Base-by-base conservation (phyloP, 2,329 filamentous ascomycete species). In the Curvularia lunata region DNA sequence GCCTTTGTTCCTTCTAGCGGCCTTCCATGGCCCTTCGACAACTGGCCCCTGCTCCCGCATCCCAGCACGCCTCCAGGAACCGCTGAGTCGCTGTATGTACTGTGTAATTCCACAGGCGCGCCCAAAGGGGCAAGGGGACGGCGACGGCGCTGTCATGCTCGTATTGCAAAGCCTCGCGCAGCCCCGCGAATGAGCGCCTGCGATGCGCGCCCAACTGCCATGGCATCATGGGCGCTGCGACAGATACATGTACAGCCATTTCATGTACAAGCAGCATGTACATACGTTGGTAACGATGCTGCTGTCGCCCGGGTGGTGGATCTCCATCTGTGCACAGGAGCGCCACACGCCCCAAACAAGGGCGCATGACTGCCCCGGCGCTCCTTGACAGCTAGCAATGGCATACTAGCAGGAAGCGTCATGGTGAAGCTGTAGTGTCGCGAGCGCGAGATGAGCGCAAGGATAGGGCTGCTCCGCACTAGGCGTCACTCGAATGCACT, bases 261-360 rank as follows among this genome's bases (percentile, higher is more conserved):
- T 18, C 10, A n/a, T 18, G 16, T 23, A 25, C 13, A n/a, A n/a
- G n/a, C n/a, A n/a, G 6, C 10, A 43, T 43, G 41, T 27, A 27
- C 23, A 43, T 8, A 25, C 41, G 16, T 43, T 9, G 41, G 25
- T 27, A 25, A 48, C 47, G 34, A 56, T 27, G 40, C 37, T 54
- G 59, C 53, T 56, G 56, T 55, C 56, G 61, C 61, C 61, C 42
- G 55, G 46, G 25, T 40, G 60, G 64, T 65, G 64, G 63, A 67
- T 63, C 63, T 58, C 47, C 59, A 67, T 66, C 61, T 69, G 67
- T 60, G 62, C 57, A 63, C 57, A 64, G 63, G 61, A 65, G 68
- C 72, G 70, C 72, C 73, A 73, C 69, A 71, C 68, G 68, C 67
- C 70, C 68, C 63, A 59, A 67, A 61, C 64, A 61, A 65, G 66